A percentile compares a stretch with the other conserved stretches of the same genome.
Evolutionary conservation across 306 rosid genomes (phyloP).

Genomic region (Morella rubra): DNA sequence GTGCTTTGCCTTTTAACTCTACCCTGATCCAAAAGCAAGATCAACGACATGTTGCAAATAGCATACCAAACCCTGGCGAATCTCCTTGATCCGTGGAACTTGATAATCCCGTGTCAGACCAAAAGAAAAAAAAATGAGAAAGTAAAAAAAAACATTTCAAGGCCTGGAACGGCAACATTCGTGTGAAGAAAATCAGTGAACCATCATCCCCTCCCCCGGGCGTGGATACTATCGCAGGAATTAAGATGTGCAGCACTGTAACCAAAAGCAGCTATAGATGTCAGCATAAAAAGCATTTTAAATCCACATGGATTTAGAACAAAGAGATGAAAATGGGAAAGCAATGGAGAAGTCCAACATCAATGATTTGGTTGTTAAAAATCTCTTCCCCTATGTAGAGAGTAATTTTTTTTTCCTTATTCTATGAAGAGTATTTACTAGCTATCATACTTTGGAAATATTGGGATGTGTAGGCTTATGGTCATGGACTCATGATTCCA

Average conservation of each 20-base stretch:
- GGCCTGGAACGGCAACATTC: background rate
- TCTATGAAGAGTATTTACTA: background rate
- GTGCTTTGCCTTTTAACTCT: background rate
- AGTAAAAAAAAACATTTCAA: too few relatives aligned
- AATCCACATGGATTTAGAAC: background rate
- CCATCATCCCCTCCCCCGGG: background rate
- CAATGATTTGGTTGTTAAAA: background rate
- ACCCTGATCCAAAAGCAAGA: background rate
- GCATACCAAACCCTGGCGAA: background rate
- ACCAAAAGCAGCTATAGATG: background rate
- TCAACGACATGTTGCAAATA: background rate
- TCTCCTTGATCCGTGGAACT: background rate
- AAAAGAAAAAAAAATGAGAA: too few relatives aligned
- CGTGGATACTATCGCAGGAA: background rate
- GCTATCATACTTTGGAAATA: background rate
- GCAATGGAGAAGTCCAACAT: background rate
- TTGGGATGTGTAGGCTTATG: background rate
- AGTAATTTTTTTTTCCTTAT: too few relatives aligned
- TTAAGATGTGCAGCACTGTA: background rate
- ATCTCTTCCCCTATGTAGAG: background rate
- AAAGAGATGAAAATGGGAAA: background rate
- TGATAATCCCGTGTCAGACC: background rate
- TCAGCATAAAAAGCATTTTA: background rate
- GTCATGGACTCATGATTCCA: background rate
- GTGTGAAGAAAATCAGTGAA: background rate